phyloP scores from a whole-genome alignment of 2,329 filamentous ascomycete genomes.

The Fusarium compactum region DNA sequence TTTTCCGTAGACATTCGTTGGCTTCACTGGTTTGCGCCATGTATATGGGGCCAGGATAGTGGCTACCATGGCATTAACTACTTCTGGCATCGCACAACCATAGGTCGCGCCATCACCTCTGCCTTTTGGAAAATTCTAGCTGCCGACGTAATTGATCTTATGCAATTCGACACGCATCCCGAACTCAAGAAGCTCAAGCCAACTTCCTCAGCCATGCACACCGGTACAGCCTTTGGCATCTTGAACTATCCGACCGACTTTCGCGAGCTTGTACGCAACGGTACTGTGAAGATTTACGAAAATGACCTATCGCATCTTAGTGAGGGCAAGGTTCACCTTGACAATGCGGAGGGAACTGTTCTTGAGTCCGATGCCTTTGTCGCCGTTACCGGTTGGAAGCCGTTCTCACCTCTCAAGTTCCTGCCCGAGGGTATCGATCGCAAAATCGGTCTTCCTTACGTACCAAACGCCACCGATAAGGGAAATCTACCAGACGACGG shows the following conservation, averaged over 20 bases:
- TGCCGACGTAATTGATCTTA: constrained; percentile 58
- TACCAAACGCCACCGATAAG: rapidly evolving
- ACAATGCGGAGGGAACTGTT: constrained; percentile 50
- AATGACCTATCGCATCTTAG: constrained; percentile 59
- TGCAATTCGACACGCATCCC: constrained; percentile 58
- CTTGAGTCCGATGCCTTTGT: constrained; percentile 61
- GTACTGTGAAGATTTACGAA: constrained; percentile 60
- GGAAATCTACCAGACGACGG: background rate
- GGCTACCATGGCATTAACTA: background rate
- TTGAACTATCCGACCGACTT: constrained; percentile 64
- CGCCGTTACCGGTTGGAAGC: constrained; percentile 65
- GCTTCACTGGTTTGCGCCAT: constrained; percentile 14
- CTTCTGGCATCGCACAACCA: background rate
- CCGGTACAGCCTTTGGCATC: constrained; percentile 64
- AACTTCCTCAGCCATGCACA: constrained; percentile 58
- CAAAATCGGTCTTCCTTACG: background rate
- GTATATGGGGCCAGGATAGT: constrained; percentile 4
- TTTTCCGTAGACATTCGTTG: background rate
- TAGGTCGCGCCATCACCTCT: constrained; percentile 3
- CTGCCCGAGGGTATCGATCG: background rate
- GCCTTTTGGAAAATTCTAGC: constrained; percentile 62
- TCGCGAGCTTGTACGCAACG: constrained; percentile 62
- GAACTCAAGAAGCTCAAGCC: constrained; percentile 56
- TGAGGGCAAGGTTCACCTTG: constrained; percentile 55
- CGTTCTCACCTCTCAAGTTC: constrained; percentile 3